A percentile compares a stretch with the other conserved stretches of the same genome.
phyloP scores from a whole-genome alignment of 306 rosid species.

The Gastrolobium bilobum region DNA sequence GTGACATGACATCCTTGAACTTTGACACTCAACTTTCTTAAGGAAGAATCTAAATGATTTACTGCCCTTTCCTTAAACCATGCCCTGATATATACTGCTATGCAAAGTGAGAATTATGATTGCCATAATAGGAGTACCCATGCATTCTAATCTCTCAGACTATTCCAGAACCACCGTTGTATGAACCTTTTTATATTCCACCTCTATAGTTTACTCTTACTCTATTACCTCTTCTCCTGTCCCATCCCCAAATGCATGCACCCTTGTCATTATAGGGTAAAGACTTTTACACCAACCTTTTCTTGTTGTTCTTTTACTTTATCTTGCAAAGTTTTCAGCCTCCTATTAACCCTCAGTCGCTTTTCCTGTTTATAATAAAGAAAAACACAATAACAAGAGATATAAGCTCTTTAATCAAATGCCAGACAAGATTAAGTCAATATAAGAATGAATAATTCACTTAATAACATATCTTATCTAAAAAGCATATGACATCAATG shows the following conservation, averaged over 20 bases:
- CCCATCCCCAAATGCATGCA: constrained; percentile 19
- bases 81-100: neutral
- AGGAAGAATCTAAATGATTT: neutral
- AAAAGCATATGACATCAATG: constrained; percentile 9
- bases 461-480: neutral
- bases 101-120: constrained; percentile 5
- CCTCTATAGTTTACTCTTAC: neutral
- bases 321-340: constrained; percentile 93
- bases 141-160: neutral
- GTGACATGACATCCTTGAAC: neutral
- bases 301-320: constrained; percentile 98
- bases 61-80: neutral
- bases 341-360: constrained; percentile 89
- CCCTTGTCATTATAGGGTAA: neutral
- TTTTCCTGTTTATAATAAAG: constrained; percentile 72
- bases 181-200: neutral
- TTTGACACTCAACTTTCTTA: constrained; percentile 2
- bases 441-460: constrained; percentile 26
- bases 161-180: too few species aligned
- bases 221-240: neutral
- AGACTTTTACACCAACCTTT: constrained; percentile 89
- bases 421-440: constrained; percentile 30
- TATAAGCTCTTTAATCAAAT: constrained; percentile 20
- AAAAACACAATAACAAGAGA: constrained; percentile 2
- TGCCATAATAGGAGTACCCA: neutral